phyloP scores from a whole-genome alignment of 1,284 basidiomycete genomes.

The Melampsora americana region DNA sequence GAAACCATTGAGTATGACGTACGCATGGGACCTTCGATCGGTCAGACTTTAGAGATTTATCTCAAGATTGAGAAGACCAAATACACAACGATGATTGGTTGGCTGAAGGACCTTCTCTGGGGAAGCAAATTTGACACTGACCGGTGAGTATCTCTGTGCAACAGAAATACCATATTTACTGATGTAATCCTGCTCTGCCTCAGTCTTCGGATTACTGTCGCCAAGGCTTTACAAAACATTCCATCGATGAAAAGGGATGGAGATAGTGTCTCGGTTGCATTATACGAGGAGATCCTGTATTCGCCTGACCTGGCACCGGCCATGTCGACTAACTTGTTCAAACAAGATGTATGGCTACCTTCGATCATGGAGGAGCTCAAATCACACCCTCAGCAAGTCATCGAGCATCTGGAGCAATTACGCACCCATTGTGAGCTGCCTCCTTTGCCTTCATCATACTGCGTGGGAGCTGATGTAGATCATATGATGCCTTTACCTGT shows the following conservation, averaged over 20 bases:
- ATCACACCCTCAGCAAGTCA: conserved; percentile 68
- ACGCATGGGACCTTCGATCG: conserved; percentile 68
- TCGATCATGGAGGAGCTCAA: conserved; percentile 70
- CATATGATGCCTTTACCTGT: background rate
- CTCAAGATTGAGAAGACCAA: conserved; percentile 78
- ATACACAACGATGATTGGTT: conserved; percentile 78
- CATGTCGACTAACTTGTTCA: conserved; percentile 68
- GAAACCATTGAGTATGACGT: conserved; percentile 85
- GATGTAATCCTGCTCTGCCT: background rate
- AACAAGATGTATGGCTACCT: conserved; percentile 76
- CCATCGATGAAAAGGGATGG: conserved; percentile 92
- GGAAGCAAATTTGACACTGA: conserved; percentile 77
- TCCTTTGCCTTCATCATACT: background rate
- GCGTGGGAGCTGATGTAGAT: background rate
- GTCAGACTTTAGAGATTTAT: conserved; percentile 71
- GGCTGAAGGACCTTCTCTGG: conserved; percentile 84
- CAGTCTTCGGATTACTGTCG: conserved; percentile 77
- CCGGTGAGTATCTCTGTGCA: conserved; percentile 58
- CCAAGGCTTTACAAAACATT: conserved; percentile 86
- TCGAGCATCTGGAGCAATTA: conserved; percentile 71
- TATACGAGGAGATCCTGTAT: conserved; percentile 68
- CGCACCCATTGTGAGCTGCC: conserved; percentile 64
- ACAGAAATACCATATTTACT: background rate
- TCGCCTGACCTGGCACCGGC: conserved; percentile 66
- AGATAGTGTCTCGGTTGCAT: conserved; percentile 70